phyloP scores from a whole-genome alignment of 2,329 filamentous ascomycete species.

The Fusarium pilosicola region DNA sequence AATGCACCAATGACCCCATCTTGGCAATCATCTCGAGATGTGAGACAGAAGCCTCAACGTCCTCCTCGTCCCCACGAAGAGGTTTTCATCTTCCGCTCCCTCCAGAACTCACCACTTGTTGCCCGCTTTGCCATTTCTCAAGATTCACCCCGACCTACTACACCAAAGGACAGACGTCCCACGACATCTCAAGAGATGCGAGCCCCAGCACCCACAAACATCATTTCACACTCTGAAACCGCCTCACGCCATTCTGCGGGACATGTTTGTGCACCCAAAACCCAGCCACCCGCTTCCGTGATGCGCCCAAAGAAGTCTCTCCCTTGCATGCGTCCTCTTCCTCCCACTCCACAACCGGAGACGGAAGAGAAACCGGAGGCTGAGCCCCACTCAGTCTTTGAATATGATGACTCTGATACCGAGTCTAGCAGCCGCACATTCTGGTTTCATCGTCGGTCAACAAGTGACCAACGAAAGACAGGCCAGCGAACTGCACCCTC shows the following conservation, averaged over 20 bases:
- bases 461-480: constrained; percentile 44
- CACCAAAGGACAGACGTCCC: constrained; percentile 26
- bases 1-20: constrained; percentile 40
- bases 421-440: constrained; percentile 53
- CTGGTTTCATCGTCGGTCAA: constrained; percentile 55
- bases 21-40: constrained; percentile 43
- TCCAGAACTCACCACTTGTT: constrained; percentile 22
- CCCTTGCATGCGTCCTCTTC: constrained; percentile 38
- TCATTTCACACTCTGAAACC: constrained; percentile 30
- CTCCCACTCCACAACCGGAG: constrained; percentile 38
- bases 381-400: constrained; percentile 58
- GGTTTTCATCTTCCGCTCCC: constrained; percentile 26
- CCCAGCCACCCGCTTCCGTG: constrained; percentile 27
- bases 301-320: constrained; percentile 45
- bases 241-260: constrained; percentile 39
- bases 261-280: constrained; percentile 30
- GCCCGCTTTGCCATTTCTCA: constrained; percentile 29
- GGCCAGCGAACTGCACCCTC: constrained; percentile 39
- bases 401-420: constrained; percentile 57
- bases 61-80: constrained; percentile 46
- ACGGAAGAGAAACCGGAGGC: constrained; percentile 10
- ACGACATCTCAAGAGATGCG: constrained; percentile 28
- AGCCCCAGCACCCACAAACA: constrained; percentile 14
- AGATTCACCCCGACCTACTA: constrained; percentile 27
- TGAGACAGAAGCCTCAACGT: constrained; percentile 41